Evolutionary conservation across 805 yeast genomes (phyloP).

Genomic region (Priceomyces castillae): DNA sequence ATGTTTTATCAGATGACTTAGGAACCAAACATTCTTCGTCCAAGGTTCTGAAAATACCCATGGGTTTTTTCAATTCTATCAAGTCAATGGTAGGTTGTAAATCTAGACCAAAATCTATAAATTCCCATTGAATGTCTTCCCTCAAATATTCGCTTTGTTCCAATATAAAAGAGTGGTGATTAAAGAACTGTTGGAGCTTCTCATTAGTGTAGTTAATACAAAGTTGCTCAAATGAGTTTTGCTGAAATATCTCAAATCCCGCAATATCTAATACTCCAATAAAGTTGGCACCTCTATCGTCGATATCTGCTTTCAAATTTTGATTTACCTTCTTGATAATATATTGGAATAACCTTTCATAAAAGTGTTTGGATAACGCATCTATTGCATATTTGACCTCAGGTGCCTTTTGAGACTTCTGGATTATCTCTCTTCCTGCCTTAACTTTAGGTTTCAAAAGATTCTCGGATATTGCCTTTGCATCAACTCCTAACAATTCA

Average conservation of each 20-base stretch:
- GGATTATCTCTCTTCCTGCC: slow-evolving; percentile 86
- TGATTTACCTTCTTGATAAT: slow-evolving; percentile 75
- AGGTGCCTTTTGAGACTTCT: slow-evolving; percentile 70
- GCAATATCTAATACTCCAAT: slow-evolving; percentile 62
- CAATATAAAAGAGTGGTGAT: slow-evolving; percentile 58
- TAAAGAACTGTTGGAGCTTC: slow-evolving; percentile 58
- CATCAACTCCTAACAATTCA: slow-evolving; percentile 61
- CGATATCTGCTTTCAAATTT: slow-evolving; percentile 44
- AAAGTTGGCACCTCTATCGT: slow-evolving; percentile 30
- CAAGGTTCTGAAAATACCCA: slow-evolving; percentile 80
- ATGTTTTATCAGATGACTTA: slow-evolving; percentile 77
- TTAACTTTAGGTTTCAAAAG: slow-evolving; percentile 78
- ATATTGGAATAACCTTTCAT: slow-evolving; percentile 77
- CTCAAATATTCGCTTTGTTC: slow-evolving; percentile 60
- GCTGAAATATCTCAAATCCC: slow-evolving; percentile 58
- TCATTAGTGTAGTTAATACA: slow-evolving; percentile 63
- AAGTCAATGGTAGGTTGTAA: slow-evolving; percentile 91
- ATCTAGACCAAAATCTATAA: slow-evolving; percentile 92
- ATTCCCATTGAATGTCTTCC: slow-evolving; percentile 64
- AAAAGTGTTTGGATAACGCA: slow-evolving; percentile 82
- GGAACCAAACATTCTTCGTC: slow-evolving; percentile 97
- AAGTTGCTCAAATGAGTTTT: slow-evolving; percentile 57
- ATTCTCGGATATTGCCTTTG: slow-evolving; percentile 50
- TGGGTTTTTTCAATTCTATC: slow-evolving; percentile 70
- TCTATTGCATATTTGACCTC: slow-evolving; percentile 83